Percentiles rank a stretch among this genome's conserved stretches.
phyloP scores from a whole-genome alignment of 768 basidiomycete genomes.

The Pulveroboletus sp. region DNA sequence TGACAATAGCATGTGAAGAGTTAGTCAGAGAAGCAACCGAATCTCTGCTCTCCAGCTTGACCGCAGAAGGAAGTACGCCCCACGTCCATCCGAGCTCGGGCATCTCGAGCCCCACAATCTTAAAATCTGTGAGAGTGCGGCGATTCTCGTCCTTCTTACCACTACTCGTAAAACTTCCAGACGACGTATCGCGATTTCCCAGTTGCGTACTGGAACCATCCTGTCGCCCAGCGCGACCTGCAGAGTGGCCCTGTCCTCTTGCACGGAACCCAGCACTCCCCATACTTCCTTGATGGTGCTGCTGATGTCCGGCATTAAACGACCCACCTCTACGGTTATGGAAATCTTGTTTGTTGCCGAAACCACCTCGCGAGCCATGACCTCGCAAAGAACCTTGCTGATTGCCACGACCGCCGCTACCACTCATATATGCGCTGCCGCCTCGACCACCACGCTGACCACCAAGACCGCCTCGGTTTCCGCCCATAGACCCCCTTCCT shows the following conservation, averaged over 20 bases:
- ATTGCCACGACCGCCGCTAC: conserved; percentile 43
- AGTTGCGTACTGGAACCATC: conserved; percentile 34
- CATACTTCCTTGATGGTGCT: conserved; percentile 34
- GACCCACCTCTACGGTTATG: conserved; percentile 65
- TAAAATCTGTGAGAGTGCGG: conserved; percentile 96
- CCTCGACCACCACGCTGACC: conserved; percentile 43
- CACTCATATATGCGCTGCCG: conserved; percentile 30
- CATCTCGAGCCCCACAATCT: conserved; percentile 89
- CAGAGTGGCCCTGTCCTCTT: conserved; percentile 56
- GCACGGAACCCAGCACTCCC: conserved; percentile 52
- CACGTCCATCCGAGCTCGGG: conserved; percentile 83
- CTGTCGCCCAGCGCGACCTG: conserved; percentile 38
- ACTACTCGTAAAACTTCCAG: conserved; percentile 42
- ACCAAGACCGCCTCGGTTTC: conserved; percentile 43
- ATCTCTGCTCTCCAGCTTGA: conserved; percentile 39
- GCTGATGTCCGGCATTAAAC: conserved; percentile 47
- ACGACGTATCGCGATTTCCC: conserved; percentile 49
- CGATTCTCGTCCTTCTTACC: conserved; percentile 88
- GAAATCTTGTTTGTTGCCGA: conserved; percentile 59
- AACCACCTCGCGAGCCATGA: conserved; percentile 65
- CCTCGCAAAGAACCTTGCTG: conserved; percentile 53
- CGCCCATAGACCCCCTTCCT: conserved; percentile 47
- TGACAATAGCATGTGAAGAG: conserved; percentile 30
- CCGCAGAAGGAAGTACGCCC: conserved; percentile 54
- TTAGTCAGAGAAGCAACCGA: conserved; percentile 30